Evolutionary conservation across 495 filamentous ascomycete species (phyloP).

Genomic region (Penicillium coffeae): DNA sequence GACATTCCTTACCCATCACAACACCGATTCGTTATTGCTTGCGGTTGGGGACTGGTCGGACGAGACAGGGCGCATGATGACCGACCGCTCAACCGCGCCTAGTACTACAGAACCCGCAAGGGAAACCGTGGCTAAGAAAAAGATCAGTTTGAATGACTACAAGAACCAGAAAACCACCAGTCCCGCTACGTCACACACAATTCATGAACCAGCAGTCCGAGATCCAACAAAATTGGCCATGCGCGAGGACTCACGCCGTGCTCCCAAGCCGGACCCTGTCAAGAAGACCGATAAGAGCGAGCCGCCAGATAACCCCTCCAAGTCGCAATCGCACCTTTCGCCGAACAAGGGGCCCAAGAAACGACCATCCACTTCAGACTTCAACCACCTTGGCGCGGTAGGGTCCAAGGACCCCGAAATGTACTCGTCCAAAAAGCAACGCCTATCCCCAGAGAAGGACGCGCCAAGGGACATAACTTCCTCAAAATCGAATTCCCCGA

Average conservation of each 20-base stretch:
- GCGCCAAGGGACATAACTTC: constrained; percentile 15
- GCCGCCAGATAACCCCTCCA: constrained; percentile 3
- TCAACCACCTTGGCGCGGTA: constrained; percentile 14
- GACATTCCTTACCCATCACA: constrained; percentile 50
- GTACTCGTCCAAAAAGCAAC: constrained; percentile 28
- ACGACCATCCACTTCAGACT: constrained; percentile 26
- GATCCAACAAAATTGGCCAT: constrained; percentile 10
- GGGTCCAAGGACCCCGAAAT: constrained; percentile 15
- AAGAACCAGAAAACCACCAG: constrained; percentile 41
- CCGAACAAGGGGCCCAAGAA: constrained; percentile 27
- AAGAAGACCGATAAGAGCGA: constrained; percentile 15
- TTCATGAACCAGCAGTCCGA: constrained; percentile 18
- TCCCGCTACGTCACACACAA: constrained; percentile 11
- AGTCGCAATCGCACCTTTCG: constrained; percentile 10
- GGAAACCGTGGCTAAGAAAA: constrained; percentile 38
- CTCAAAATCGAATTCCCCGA: constrained; percentile 22
- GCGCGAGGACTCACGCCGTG: constrained; percentile 18
- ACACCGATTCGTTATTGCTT: constrained; percentile 43
- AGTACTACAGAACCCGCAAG: constrained; percentile 28
- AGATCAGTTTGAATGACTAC: constrained; percentile 50
- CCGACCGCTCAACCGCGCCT: constrained; percentile 32
- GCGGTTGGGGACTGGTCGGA: constrained; percentile 53
- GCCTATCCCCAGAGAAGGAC: constrained; percentile 28
- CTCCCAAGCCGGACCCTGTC: constrained; percentile 12
- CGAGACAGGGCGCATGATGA: constrained; percentile 45